Evolutionary conservation across 805 yeast species (phyloP).

Genomic region (Saccharomycopsis sp.): DNA sequence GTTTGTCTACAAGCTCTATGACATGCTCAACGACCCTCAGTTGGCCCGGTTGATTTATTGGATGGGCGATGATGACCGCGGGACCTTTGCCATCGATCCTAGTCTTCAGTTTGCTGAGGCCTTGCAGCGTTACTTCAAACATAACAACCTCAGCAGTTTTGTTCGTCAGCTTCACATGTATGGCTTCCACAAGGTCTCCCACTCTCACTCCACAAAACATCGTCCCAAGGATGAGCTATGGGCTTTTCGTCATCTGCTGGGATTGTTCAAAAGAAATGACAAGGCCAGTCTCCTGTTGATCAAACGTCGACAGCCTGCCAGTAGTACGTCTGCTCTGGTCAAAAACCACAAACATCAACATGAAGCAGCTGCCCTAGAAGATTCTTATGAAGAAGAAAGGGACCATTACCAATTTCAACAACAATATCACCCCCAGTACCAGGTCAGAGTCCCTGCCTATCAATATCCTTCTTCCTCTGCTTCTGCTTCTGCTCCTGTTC

Average conservation of each 20-base stretch:
- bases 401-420: constrained; percentile 14
- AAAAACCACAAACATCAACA: constrained; percentile 14
- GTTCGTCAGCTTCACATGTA: constrained; percentile 94
- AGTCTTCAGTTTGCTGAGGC: constrained; percentile 52
- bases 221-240: too few species aligned
- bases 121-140: constrained; percentile 74
- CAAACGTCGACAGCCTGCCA: constrained; percentile 49
- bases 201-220: constrained; percentile 21
- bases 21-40: constrained; percentile 48
- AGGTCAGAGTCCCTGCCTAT: constrained; percentile 2
- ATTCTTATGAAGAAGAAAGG: constrained; percentile 12
- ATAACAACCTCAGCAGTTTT: constrained; percentile 87
- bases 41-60: constrained; percentile 53
- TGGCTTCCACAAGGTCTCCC: constrained; percentile 79
- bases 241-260: constrained; percentile 86
- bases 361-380: constrained; percentile 1
- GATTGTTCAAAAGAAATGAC: constrained; percentile 73
- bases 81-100: constrained; percentile 56
- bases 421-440: constrained; percentile 18
- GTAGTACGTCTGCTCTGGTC: constrained; percentile 23
- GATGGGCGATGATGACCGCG: constrained; percentile 34
- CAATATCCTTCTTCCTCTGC: too few species aligned
- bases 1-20: constrained; percentile 55
- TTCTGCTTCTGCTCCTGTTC: neutral
- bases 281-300: constrained; percentile 61